These are phyloP conservation scores for Aspergillus ruber DNA, from an alignment of 2,329 filamentous ascomycete genomes.

Conservation along the genomic window DNA sequence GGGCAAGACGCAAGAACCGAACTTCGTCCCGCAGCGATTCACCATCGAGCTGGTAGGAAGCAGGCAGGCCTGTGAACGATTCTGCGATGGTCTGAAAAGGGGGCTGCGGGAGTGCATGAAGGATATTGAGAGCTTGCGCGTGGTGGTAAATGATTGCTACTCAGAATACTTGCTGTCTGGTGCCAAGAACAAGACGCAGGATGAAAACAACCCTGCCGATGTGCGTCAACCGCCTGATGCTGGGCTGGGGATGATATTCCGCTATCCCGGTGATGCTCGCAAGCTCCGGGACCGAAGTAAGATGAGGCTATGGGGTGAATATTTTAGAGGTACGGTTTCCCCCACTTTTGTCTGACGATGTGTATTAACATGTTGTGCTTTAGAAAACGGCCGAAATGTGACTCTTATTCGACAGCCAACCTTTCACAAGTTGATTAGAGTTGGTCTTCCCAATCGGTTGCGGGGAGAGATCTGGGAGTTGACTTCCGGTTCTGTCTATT, in stretches of 20 bases:
- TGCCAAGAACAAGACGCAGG: slow-evolving; percentile 41
- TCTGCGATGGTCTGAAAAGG: slow-evolving; percentile 92
- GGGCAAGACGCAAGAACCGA: slow-evolving; percentile 52
- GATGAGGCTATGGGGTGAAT: slow-evolving; percentile 96
- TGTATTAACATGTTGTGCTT: slow-evolving; percentile 8
- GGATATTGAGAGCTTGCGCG: slow-evolving; percentile 76
- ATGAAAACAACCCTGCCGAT: slow-evolving; percentile 37
- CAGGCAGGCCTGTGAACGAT: slow-evolving; percentile 82
- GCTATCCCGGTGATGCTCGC: slow-evolving; percentile 88
- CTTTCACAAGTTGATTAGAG: slow-evolving; percentile 94
- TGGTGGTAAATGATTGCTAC: slow-evolving; percentile 77
- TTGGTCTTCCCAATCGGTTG: slow-evolving; percentile 87
- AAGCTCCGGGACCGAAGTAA: slow-evolving; percentile 93
- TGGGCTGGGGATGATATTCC: slow-evolving; percentile 84
- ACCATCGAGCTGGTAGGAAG: slow-evolving; percentile 87
- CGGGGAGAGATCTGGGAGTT: slow-evolving; percentile 95
- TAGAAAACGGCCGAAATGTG: slow-evolving; percentile 86
- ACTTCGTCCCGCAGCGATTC: slow-evolving; percentile 72
- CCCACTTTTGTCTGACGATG: slow-evolving; percentile 1
- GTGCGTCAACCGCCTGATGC: slow-evolving; percentile 69
- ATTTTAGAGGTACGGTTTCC: slow-evolving; percentile 55
- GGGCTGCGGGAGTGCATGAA: slow-evolving; percentile 80
- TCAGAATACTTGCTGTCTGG: slow-evolving; percentile 69
- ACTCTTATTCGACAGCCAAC: slow-evolving; percentile 92
- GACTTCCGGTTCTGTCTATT: slow-evolving; percentile 82